phyloP scores from a whole-genome alignment of 495 filamentous ascomycete species.

The Acidomyces sp. region DNA sequence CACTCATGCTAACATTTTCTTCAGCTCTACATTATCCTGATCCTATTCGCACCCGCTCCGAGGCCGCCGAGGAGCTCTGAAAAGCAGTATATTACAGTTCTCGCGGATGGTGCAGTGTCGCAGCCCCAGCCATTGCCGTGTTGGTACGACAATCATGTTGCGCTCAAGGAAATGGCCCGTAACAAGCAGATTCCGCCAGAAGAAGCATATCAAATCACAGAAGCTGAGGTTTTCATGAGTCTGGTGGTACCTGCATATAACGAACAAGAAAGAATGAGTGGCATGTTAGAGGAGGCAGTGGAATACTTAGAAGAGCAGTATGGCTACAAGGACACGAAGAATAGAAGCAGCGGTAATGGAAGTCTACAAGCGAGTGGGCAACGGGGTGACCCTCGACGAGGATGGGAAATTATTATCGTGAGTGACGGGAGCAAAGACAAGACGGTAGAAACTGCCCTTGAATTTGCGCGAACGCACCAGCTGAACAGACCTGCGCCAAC shows the following conservation, averaged over 20 bases:
- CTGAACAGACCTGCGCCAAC: slow-evolving; percentile 29
- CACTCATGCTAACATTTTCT: neutral
- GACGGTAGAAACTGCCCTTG: slow-evolving; percentile 65
- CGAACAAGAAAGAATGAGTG: slow-evolving; percentile 65
- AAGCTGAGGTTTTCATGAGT: slow-evolving; percentile 56
- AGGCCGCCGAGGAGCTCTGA: slow-evolving; percentile 63
- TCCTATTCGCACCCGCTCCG: slow-evolving; percentile 66
- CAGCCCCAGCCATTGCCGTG: slow-evolving; percentile 55
- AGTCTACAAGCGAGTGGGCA: slow-evolving; percentile 11
- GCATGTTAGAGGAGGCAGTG: slow-evolving; percentile 83
- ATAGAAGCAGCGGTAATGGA: slow-evolving; percentile 15
- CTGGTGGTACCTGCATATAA: slow-evolving; percentile 94
- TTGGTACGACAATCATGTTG: slow-evolving; percentile 63
- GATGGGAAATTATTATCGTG: slow-evolving; percentile 92
- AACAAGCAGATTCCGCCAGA: slow-evolving; percentile 31
- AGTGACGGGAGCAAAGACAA: slow-evolving; percentile 84
- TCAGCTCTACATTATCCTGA: slow-evolving; percentile 59
- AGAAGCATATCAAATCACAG: slow-evolving; percentile 28
- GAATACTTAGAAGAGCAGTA: slow-evolving; percentile 66
- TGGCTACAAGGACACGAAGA: slow-evolving; percentile 35
- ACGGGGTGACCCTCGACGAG: slow-evolving; percentile 29
- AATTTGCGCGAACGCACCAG: slow-evolving; percentile 51
- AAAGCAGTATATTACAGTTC: slow-evolving; percentile 68
- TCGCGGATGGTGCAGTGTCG: slow-evolving; percentile 48
- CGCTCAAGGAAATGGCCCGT: slow-evolving; percentile 36